Conservation (phyloP, 192 early-diverging fungal species). For the Gamsiella multidivaricata region DNA sequence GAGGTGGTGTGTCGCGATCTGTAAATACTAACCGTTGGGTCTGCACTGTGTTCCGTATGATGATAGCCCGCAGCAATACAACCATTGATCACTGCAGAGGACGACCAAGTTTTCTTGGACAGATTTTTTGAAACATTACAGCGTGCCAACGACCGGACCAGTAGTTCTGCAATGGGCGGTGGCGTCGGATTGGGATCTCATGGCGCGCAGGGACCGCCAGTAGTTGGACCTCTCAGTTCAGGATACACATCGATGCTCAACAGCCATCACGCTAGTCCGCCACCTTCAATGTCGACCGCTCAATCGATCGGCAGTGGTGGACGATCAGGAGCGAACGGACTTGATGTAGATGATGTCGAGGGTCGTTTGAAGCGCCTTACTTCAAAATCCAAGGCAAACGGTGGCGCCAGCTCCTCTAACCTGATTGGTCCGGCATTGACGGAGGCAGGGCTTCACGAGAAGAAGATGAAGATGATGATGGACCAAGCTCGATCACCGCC, state of each 20-base stretch:
- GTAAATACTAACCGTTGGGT: neutral
- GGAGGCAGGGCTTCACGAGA: neutral
- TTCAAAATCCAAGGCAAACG: constrained; percentile 29
- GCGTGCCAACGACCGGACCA: constrained; percentile 64
- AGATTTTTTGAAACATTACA: constrained; percentile 79
- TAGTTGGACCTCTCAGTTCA: constrained; percentile 63
- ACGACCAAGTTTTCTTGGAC: constrained; percentile 91
- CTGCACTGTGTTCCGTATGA: neutral
- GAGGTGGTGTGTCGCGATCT: neutral
- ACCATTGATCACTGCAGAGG: constrained; percentile 78
- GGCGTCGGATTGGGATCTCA: constrained; percentile 19
- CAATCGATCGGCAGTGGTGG: constrained; percentile 12
- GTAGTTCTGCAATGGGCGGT: constrained; percentile 33
- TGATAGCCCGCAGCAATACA: constrained; percentile 69
- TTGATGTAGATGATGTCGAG: constrained; percentile 34
- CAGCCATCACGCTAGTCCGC: constrained; percentile 50
- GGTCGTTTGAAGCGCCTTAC: constrained; percentile 20
- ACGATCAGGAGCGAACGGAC: constrained; percentile 16
- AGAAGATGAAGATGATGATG: constrained; percentile 30
- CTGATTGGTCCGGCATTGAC: constrained; percentile 37
- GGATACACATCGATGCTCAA: constrained; percentile 48
- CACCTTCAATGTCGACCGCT: constrained; percentile 14
- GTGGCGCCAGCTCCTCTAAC: constrained; percentile 7
- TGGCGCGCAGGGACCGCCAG: constrained; percentile 51
- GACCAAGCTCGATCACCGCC: constrained; percentile 15